These are phyloP conservation scores for Blastocystis sp. DNA, from an alignment of 352 stramenopile genomes.

Conservation along the genomic window DNA sequence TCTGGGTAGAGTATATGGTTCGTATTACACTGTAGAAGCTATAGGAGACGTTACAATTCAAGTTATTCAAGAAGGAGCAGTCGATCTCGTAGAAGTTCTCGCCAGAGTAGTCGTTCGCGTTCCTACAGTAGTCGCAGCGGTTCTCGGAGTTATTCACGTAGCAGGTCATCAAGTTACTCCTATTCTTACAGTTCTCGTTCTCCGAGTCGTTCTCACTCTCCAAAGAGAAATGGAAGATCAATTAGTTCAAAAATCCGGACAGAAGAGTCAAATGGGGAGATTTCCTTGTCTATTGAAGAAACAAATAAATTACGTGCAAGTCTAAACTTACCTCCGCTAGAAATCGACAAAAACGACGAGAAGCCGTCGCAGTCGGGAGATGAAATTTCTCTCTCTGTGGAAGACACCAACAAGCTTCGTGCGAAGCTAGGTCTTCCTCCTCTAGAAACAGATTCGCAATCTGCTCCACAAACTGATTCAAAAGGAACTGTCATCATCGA, in stretches of 20 bases:
- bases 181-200: not conserved
- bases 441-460: slow-evolving; percentile 14
- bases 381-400: slow-evolving; percentile 64
- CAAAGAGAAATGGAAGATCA: not conserved
- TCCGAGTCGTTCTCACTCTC: not conserved
- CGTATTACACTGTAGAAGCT: not conserved
- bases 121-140: not conserved
- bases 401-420: slow-evolving; percentile 65
- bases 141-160: not conserved
- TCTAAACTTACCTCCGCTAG: slow-evolving; percentile 62
- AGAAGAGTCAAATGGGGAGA: slow-evolving; percentile 56
- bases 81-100: not conserved
- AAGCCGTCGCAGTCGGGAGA: slow-evolving; percentile 38
- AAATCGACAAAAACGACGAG: not conserved
- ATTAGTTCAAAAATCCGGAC: not conserved
- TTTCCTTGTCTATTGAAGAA: slow-evolving; percentile 65
- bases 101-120: not conserved
- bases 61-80: not conserved
- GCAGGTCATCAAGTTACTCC: not conserved
- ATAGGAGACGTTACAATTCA: not conserved
- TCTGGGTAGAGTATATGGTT: not conserved
- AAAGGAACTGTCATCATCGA: slow-evolving; percentile 18
- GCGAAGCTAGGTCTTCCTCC: slow-evolving; percentile 60
- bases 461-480: not conserved
- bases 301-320: slow-evolving; percentile 63